Conservation (phyloP, 257 asterid genomes). For the Petrea volubilis region DNA sequence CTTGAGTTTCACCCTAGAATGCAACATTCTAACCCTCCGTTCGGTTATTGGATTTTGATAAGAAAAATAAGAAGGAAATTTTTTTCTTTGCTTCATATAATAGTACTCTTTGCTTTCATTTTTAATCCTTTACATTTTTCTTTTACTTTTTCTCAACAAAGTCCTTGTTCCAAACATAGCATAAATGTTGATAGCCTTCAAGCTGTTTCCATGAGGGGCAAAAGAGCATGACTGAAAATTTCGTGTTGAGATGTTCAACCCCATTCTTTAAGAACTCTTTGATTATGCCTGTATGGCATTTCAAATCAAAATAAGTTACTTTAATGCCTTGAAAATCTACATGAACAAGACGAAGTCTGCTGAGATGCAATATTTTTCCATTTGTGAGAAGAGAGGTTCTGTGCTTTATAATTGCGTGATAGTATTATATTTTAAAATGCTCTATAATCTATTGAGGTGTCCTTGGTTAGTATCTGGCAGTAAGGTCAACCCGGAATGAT, state of each 20-base stretch:
- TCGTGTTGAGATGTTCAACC: not conserved
- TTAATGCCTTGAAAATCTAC: not conserved
- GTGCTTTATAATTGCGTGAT: not conserved
- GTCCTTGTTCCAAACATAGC: too few species aligned
- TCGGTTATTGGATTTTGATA: too few species aligned
- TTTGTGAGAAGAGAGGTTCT: not conserved
- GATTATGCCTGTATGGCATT: not conserved
- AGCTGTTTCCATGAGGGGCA: too few species aligned
- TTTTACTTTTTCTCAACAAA: too few species aligned
- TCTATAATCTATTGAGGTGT: not conserved
- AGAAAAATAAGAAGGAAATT: too few species aligned
- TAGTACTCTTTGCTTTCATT: too few species aligned
- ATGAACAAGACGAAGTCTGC: not conserved
- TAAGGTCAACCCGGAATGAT: too few species aligned
- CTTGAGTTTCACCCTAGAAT: too few species aligned
- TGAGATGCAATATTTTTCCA: not conserved
- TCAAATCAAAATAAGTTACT: not conserved
- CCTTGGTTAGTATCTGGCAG: not conserved
- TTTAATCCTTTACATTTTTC: too few species aligned
- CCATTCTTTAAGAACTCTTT: not conserved
- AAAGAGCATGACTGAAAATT: not conserved
- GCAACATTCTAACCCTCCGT: too few species aligned
- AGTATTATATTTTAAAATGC: not conserved
- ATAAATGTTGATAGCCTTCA: not conserved
- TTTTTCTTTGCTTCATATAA: too few species aligned